phyloP scores from a whole-genome alignment of 352 stramenopile genomes.

The Globisporangium canariense region DNA sequence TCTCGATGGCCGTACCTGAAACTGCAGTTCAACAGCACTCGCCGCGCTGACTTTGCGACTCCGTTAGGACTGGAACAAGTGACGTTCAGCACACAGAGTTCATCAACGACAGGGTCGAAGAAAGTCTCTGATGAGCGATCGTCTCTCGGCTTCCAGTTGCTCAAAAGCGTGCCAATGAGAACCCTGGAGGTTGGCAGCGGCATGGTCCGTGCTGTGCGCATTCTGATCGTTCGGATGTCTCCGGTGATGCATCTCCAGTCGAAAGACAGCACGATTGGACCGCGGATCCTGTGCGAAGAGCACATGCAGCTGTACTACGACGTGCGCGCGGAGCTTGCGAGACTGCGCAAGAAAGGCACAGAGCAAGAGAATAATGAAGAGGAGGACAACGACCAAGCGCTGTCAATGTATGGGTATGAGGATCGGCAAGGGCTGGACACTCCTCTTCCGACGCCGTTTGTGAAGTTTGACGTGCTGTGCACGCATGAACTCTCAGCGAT shows the following conservation, averaged over 20 bases:
- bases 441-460: constrained; percentile 50
- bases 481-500: constrained; percentile 28
- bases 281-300: constrained; percentile 64
- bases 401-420: constrained; percentile 11
- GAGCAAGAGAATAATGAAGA: constrained; percentile 16
- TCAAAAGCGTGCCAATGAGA: constrained; percentile 65
- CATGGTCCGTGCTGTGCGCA: constrained; percentile 54
- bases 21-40: constrained; percentile 68
- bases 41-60: constrained; percentile 36
- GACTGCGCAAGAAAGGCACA: constrained; percentile 4
- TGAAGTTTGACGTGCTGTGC: constrained; percentile 67
- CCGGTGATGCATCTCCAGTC: constrained; percentile 61
- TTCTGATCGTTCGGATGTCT: constrained; percentile 48
- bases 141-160: constrained; percentile 33
- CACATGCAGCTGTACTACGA: constrained; percentile 50
- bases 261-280: constrained; percentile 59
- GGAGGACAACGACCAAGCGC: constrained; percentile 13
- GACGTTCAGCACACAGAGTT: background rate
- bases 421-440: constrained; percentile 21
- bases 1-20: constrained; percentile 55
- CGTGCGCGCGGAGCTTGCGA: constrained; percentile 33
- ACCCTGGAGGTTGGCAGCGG: constrained; percentile 59
- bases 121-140: constrained; percentile 6
- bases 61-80: constrained; percentile 49
- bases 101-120: background rate